Evolutionary conservation across 2,329 filamentous ascomycete genomes (phyloP), one percentile per base, ranked within the genome.

Genomic region (Cladophialophora exuberans): DNA sequence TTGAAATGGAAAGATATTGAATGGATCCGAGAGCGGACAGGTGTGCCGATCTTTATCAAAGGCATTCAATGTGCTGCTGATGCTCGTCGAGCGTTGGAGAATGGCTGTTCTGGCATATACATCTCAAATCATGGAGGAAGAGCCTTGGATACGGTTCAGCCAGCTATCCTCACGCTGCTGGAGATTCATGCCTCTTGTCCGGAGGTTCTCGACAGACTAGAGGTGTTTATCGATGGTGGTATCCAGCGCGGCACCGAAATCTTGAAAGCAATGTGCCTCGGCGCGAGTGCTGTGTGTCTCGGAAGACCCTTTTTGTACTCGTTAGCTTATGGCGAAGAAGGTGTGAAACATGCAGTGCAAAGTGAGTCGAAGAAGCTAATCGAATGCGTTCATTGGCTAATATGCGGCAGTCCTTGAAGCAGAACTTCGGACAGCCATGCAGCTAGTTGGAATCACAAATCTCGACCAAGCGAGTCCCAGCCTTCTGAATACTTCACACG

Each of bases 71-170:
- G 72, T 17, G 80, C 79, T 0, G 79, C 79, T 23, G 81, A 85
- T 63, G 81, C 82, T 0, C 73, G 72, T 11, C 63, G 73, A 31
- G 81, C 82, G 0, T 73, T 78, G 50, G 67, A 77, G 39, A 67
- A 73, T 50, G 80, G 79, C 0, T 71, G 79, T 43, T 75, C 82
- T 54, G 81, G 81, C 1, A 79, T 84, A 42, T 66, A 83, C 54
- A 60, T 85, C 28, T 81, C 77, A 56, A 85, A 84, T 57, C 82
- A 84, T 52, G 82, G 82, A 15, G 82, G 82, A 2, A 71, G 82
- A 23, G 79, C 80, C 1, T 70, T 81, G 1, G 81, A 84, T 47
- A 64, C 60, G 1, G 54, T 57, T 20, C 46, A 49, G 17, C 60
- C 85, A 0, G 77, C 81, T 0, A 75, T 88, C 25, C 67, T 87